Evolutionary conservation across 768 basidiomycete genomes (phyloP), one percentile per base, ranked within the genome.

Genomic region (Royoungia palumana): DNA sequence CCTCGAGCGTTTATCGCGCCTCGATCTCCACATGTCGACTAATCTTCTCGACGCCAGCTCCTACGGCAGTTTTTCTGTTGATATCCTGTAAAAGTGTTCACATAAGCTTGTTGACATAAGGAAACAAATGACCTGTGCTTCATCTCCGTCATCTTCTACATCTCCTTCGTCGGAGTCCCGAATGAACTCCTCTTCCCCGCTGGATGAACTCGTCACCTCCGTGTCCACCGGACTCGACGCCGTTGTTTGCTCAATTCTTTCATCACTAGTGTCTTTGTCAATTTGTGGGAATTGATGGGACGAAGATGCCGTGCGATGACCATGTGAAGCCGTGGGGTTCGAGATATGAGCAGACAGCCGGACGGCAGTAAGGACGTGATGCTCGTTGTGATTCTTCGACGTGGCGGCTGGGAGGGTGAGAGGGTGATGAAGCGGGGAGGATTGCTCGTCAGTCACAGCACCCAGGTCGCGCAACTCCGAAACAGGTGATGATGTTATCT

Each of bases 41-140:
- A 44, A 70, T 54, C 52, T 70, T 70, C 51, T 70, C 70, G 17
- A 70, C 63, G 8, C 70, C 70, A 9, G 68, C 68, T 19, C 68
- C 66, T 0, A 68, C 55, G 3, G 62, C 57, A 13, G 70, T 70
- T 51, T 61, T 71, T 36, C 70, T 59, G 17, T 24, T 16, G 11
- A 44, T 42, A 28, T 63, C 63, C 66, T 69, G 46, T 30, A 37
- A 40, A 36, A 8, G 41, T 45, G 44, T 64, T 55, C 17, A 45
- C 45, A 44, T 5, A 6, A 13, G 17, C 10, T 38, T 11, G 2
- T 30, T 17, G 5, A 35, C 4, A 44, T 2, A 20, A 5, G 7
- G 1, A 12, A 16, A 46, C 5, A 20, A 44, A 60, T 19, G 14
- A 67, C 65, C 62, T 58, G 53, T 32, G 25, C 44, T 17, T 56